Base-by-base conservation (phyloP, 192 early-diverging fungal genomes). In the Umbelopsis ramanniana region DNA sequence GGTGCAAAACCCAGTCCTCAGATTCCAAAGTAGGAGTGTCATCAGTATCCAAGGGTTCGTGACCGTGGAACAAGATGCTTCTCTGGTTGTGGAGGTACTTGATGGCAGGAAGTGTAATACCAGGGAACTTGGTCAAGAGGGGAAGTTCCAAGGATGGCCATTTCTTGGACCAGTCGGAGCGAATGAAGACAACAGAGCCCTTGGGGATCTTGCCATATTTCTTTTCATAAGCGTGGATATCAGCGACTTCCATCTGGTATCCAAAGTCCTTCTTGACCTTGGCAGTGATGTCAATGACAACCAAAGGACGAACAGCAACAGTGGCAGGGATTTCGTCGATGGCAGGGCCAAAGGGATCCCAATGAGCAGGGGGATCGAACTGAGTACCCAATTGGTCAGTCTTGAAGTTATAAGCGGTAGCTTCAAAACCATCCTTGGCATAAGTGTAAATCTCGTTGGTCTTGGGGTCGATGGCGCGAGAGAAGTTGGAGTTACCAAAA, bases 341-440 rank as follows among this genome's bases (percentile, higher is more conserved):
- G 3, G 79, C 76, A 2, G 81, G 80, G 52, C 66, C 74, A 57
- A 76, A 72, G 23, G 84, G 76, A 63, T 79, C 82, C 72, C 82
- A 85, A 68, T 85, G 84, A 2, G 79, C 81, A 9, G 84, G 84
- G 33, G 84, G 76, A 22, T 85, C 84, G 52, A 85, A 77, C 69
- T 85, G 84, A 57, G 84, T 83, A 69, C 84, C 84, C 77, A 82
- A 74, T 77, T 85, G 84, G 57, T 85, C 83, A 5, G 83, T 85
- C 6, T 81, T 82, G 72, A 85, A 77, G 68, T 66, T 76, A 69
- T 85, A 85, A 2, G 81, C 81, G 17, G 72, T 82, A 6, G 83
- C 83, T 19, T 81, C 83, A 66, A 85, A 85, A 50, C 46, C 53
- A 55, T 85, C 76, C 14, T 70, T 71, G 23, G 69, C 81, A 45